Evolutionary conservation across 345 rosid genomes (phyloP), one percentile per base, ranked within the genome.

Genomic region (Eucalyptus cloeziana): DNA sequence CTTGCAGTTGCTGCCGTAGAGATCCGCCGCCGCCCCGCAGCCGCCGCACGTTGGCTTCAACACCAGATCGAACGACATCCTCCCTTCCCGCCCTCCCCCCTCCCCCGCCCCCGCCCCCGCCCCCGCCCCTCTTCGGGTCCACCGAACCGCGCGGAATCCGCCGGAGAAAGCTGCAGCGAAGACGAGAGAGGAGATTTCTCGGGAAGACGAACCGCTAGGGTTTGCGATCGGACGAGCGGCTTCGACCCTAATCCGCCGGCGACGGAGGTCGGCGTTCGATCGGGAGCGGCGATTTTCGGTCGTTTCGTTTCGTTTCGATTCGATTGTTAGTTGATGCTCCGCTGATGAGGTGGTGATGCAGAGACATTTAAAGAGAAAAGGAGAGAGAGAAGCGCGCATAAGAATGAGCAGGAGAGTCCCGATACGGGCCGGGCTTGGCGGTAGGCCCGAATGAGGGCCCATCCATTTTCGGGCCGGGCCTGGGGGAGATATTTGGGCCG

Each of bases 1-100:
- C 94, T 95, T 98, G 88, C 99, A 98, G 52, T 93, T 92, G 94
- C 98, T 97, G 58, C 99, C 99, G 58, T 97, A 98, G 86, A 98
- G 92, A 87, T 98, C 97, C 37, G 93, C 86, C 56, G 92, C 87
- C 51, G 98, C 95, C 85, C 96, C 96, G 69, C 99, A 98, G 49
- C 97, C 95, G 37, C 96, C 88, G 71, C 99, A 98, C 51, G 97
- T 90, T 87, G 96, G 93, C 93, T 95, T 96, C 91, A 98, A 90
- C 58, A 92, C 88, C 79, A 98, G 94, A 92, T 96, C 97, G 80
- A 94, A 52, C 91, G 98, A 94, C 99, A 98, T 98, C 52, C 80
- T 49, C 31, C n/a, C 22, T 87, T 40, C 86, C 33, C 40, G 5
- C 40, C 40, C 40, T 40, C 40, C 40, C 40, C 44, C 8, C 44